Evolutionary conservation across 805 yeast species (phyloP).

Genomic region (Candida cerambycidarum): DNA sequence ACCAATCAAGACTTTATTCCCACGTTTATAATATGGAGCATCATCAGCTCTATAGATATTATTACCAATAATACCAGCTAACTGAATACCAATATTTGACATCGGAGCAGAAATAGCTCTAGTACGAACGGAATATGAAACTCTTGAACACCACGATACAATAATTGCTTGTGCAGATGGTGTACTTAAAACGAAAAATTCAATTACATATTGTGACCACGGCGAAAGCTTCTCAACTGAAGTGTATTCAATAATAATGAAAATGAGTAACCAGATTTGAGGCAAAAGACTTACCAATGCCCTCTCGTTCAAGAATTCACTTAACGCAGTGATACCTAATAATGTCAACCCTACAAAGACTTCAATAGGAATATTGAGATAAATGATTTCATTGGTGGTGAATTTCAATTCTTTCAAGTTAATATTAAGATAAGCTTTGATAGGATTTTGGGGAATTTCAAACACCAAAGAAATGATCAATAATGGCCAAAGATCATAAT

Average conservation of each 20-base stretch:
- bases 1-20: constrained; percentile 22
- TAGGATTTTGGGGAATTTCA: constrained; percentile 14
- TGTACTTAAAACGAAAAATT: constrained; percentile 23
- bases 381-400: constrained; percentile 20
- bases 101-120: constrained; percentile 29
- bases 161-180: constrained; percentile 33
- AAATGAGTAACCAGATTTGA: constrained; percentile 13
- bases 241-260: constrained; percentile 33
- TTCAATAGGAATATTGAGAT: constrained; percentile 22
- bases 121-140: constrained; percentile 24
- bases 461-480: constrained; percentile 24
- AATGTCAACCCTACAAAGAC: constrained; percentile 35
- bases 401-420: constrained; percentile 37
- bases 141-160: constrained; percentile 28
- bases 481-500: constrained; percentile 28
- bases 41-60: constrained; percentile 28
- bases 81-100: constrained; percentile 26
- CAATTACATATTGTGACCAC: constrained; percentile 27
- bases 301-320: constrained; percentile 33
- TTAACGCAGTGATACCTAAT: constrained; percentile 32
- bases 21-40: constrained; percentile 26
- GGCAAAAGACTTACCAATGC: constrained; percentile 16
- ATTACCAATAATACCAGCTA: constrained; percentile 23
- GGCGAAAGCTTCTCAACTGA: constrained; percentile 30
- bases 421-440: constrained; percentile 45